These are phyloP conservation scores for Nannochloris sp. DNA, from an alignment of 139 green algal genomes.

Conservation along the genomic window DNA sequence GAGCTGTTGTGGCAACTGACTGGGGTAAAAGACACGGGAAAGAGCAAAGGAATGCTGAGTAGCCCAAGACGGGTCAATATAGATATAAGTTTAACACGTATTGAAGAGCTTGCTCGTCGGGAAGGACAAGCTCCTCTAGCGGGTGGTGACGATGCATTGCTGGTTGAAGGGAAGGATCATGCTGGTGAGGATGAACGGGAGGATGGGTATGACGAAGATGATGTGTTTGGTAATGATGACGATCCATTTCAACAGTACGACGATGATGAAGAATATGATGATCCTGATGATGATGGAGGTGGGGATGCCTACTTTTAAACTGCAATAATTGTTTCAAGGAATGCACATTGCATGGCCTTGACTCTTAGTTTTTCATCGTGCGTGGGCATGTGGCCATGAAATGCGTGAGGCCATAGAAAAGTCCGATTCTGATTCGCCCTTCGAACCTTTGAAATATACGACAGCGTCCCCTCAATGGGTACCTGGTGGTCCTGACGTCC, in stretches of 20 bases:
- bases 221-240: constrained; percentile 9
- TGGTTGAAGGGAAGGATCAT: not conserved
- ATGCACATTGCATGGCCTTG: constrained; percentile 21
- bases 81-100: not conserved
- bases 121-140: not conserved
- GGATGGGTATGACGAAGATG: constrained; percentile 4
- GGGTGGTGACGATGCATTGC: not conserved
- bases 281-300: constrained; percentile 10
- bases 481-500: constrained; percentile 10
- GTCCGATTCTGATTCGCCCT: not conserved
- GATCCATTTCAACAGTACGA: constrained; percentile 10
- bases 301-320: constrained; percentile 9
- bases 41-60: too few relatives aligned
- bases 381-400: constrained; percentile 18
- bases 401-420: constrained; percentile 12
- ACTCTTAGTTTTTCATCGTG: constrained; percentile 7
- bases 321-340: not conserved
- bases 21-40: too few relatives aligned
- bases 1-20: not conserved
- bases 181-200: not conserved
- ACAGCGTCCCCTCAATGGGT: constrained; percentile 21
- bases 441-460: constrained; percentile 12
- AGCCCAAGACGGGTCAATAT: too few relatives aligned
- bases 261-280: constrained; percentile 12
- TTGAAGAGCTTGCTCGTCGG: not conserved